Percentiles rank a stretch among this genome's conserved stretches.
These are phyloP conservation scores for Suhomyces guaymorum DNA, from an alignment of 1,139 yeast species.

Conservation along the genomic window DNA sequence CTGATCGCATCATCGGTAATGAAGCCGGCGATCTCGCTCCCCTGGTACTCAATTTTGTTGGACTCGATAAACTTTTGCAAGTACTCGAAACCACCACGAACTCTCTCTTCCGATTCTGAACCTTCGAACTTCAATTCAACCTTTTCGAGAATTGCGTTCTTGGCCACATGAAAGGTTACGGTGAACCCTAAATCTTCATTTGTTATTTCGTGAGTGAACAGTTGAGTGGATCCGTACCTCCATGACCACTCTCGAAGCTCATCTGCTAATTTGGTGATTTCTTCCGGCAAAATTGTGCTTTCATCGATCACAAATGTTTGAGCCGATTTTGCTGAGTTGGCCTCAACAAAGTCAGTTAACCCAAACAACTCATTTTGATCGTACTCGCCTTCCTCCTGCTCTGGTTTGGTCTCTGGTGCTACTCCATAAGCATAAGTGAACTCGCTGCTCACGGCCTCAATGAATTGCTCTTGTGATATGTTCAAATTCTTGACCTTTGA, in stretches of 20 bases:
- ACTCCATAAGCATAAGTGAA: constrained; percentile 43
- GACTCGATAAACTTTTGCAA: constrained; percentile 28
- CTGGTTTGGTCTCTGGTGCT: constrained; percentile 7
- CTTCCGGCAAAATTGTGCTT: constrained; percentile 43
- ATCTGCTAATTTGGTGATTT: constrained; percentile 43
- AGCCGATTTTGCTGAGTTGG: constrained; percentile 14
- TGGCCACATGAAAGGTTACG: constrained; percentile 45
- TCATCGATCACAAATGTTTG: constrained; percentile 26
- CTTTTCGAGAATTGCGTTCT: constrained; percentile 33
- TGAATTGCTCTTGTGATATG: constrained; percentile 48
- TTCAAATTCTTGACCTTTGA: constrained; percentile 72
- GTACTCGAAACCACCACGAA: constrained; percentile 31
- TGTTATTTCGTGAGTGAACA: constrained; percentile 50
- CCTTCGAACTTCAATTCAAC: constrained; percentile 21
- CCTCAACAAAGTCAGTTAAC: constrained; percentile 32
- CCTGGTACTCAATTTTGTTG: constrained; percentile 38
- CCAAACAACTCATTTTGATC: constrained; percentile 40
- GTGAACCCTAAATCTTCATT: constrained; percentile 32
- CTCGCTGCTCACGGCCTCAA: constrained; percentile 44
- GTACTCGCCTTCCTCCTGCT: constrained; percentile 17
- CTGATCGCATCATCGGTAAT: constrained; percentile 44
- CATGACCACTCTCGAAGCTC: constrained; percentile 64
- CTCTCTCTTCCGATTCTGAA: constrained; percentile 18
- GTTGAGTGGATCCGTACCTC: constrained; percentile 73
- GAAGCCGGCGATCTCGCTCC: constrained; percentile 48